Conservation (phyloP, 805 yeast genomes). For the Cyberlindnera mrakii region DNA sequence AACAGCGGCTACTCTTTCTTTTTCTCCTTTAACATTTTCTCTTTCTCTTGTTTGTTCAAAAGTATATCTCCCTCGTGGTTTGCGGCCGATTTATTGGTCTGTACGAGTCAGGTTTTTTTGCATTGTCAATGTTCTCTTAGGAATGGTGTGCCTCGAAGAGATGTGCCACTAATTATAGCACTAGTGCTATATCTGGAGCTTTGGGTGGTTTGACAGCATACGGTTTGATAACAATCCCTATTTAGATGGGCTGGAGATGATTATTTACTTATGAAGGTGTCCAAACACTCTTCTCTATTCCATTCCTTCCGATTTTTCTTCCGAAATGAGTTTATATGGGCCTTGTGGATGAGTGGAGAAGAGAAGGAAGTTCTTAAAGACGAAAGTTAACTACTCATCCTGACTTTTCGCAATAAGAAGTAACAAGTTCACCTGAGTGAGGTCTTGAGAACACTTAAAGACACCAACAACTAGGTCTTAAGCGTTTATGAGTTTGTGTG, state of each 20-base stretch:
- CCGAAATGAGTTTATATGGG: slow-evolving; percentile 35
- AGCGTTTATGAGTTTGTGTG: slow-evolving; percentile 38
- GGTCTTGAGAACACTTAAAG: slow-evolving; percentile 30
- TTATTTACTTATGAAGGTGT: slow-evolving; percentile 46
- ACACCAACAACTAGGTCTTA: slow-evolving; percentile 30
- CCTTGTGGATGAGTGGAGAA: slow-evolving; percentile 34
- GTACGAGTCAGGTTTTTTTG: slow-evolving; percentile 48
- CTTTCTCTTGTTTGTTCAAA: slow-evolving; percentile 37
- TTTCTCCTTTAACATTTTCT: slow-evolving; percentile 32
- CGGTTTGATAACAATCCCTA: slow-evolving; percentile 36
- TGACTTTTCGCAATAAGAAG: slow-evolving; percentile 30
- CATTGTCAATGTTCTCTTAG: slow-evolving; percentile 38
- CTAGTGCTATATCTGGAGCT: slow-evolving; percentile 35
- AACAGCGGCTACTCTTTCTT: slow-evolving; percentile 26
- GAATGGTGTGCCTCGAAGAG: slow-evolving; percentile 43
- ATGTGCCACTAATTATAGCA: slow-evolving; percentile 24
- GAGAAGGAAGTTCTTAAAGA: slow-evolving; percentile 31
- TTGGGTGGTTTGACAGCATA: slow-evolving; percentile 49
- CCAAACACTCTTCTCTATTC: slow-evolving; percentile 32
- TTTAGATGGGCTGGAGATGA: slow-evolving; percentile 44
- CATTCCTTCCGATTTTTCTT: slow-evolving; percentile 28
- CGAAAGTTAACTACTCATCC: slow-evolving; percentile 31
- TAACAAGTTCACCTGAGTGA: slow-evolving; percentile 32
- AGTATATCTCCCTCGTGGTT: slow-evolving; percentile 37
- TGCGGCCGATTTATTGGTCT: slow-evolving; percentile 45